phyloP scores from a whole-genome alignment of 331 rosid species.

The Pyrus hybrid region DNA sequence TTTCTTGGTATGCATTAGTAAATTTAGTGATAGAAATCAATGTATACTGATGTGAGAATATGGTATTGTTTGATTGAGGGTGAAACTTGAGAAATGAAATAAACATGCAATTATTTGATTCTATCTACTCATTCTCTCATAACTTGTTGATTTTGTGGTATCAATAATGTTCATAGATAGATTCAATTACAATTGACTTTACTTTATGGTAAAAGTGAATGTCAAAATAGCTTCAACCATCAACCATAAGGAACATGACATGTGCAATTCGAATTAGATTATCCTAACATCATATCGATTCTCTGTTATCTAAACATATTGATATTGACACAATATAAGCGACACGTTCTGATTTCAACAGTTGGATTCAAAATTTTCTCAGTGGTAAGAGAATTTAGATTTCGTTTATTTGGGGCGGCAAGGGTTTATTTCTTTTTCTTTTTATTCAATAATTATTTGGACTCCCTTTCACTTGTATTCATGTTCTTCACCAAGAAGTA shows the following conservation, averaged over 20 bases:
- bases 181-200: background rate
- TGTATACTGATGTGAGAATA: background rate
- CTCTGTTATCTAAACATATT: too few relatives aligned
- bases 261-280: too few relatives aligned
- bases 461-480: background rate
- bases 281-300: too few relatives aligned
- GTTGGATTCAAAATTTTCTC: background rate
- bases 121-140: background rate
- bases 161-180: background rate
- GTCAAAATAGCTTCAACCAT: background rate
- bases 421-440: background rate
- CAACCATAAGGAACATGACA: too few relatives aligned
- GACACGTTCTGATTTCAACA: background rate
- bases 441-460: background rate
- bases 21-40: background rate
- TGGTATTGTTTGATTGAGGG: background rate
- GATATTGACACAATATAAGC: too few relatives aligned
- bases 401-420: background rate
- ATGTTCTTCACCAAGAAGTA: background rate
- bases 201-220: background rate
- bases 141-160: too few relatives aligned
- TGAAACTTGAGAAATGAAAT: background rate
- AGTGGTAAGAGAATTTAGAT: background rate
- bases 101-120: background rate
- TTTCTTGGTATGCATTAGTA: background rate